A percentile compares a stretch with the other conserved stretches of the same genome.
Evolutionary conservation across 2,329 filamentous ascomycete genomes (phyloP).

Genomic region (Scedosporium apiospermum): DNA sequence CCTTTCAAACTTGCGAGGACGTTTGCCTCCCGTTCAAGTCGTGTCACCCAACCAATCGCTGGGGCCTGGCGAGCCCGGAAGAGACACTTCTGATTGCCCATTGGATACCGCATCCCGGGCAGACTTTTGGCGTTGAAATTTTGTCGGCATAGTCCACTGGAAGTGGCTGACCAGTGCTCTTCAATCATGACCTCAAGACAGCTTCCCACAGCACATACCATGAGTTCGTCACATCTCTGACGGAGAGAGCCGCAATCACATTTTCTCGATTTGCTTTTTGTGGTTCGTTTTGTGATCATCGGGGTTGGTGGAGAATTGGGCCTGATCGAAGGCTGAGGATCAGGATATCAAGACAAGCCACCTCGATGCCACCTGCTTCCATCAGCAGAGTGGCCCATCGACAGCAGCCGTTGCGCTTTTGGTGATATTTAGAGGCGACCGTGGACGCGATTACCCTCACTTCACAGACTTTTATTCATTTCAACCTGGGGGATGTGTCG

Average conservation of each 20-base stretch:
- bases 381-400: too few species aligned
- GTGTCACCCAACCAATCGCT: background rate
- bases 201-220: constrained; percentile 11
- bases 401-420: too few species aligned
- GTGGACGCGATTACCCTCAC: too few species aligned
- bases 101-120: background rate
- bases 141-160: background rate
- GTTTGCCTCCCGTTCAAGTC: background rate
- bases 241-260: constrained; percentile 10
- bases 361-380: background rate
- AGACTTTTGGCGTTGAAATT: background rate
- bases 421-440: too few species aligned
- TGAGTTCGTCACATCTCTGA: constrained; percentile 12
- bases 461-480: too few species aligned
- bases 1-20: background rate
- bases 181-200: constrained; percentile 10
- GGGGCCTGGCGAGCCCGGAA: background rate
- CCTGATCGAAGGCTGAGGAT: background rate
- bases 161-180: background rate
- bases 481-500: background rate
- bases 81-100: background rate
- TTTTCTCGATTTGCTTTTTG: background rate
- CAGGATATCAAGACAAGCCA: background rate
- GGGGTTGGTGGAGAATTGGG: background rate
- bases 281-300: background rate